phyloP scores from a whole-genome alignment of 495 filamentous ascomycete genomes.

The Neurospora sp. region DNA sequence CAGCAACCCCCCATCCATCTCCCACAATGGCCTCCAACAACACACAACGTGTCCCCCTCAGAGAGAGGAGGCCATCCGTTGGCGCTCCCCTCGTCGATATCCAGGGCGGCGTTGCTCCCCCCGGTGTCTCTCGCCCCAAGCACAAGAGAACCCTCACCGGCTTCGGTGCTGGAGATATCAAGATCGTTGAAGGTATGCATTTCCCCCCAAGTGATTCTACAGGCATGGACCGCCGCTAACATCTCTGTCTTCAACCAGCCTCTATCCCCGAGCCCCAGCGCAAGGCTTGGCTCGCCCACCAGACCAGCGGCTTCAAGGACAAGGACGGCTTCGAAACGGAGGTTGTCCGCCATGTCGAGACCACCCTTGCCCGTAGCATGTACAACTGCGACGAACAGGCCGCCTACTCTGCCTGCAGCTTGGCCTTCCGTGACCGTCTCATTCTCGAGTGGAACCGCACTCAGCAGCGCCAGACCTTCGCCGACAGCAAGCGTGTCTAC shows the following conservation, averaged over 20 bases:
- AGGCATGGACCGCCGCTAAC: too few species aligned
- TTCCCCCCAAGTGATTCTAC: too few species aligned
- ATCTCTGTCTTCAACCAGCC: constrained; percentile 32
- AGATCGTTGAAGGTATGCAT: constrained; percentile 83
- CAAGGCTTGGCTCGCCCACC: constrained; percentile 78
- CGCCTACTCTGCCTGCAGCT: constrained; percentile 79
- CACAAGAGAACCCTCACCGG: constrained; percentile 92
- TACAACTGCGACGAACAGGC: constrained; percentile 97
- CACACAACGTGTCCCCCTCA: constrained; percentile 22
- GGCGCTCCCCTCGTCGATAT: constrained; percentile 76
- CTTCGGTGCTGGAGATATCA: constrained; percentile 83
- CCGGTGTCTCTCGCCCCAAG: constrained; percentile 67
- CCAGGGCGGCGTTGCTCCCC: constrained; percentile 67
- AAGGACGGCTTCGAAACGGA: constrained; percentile 64
- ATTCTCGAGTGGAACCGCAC: constrained; percentile 97
- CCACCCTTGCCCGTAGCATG: constrained; percentile 87
- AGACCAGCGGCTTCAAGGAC: constrained; percentile 57
- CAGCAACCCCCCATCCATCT: not conserved
- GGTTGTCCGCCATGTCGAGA: constrained; percentile 89
- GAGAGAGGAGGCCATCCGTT: constrained; percentile 60
- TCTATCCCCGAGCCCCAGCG: constrained; percentile 81
- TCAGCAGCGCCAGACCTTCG: constrained; percentile 86
- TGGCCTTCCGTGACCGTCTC: constrained; percentile 87
- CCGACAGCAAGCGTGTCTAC: constrained; percentile 87
- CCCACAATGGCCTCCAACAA: constrained; percentile 4